Evolutionary conservation across 139 green algal species (phyloP), one percentile per base, ranked within the genome.

Genomic region (Chloropicon primus): DNA sequence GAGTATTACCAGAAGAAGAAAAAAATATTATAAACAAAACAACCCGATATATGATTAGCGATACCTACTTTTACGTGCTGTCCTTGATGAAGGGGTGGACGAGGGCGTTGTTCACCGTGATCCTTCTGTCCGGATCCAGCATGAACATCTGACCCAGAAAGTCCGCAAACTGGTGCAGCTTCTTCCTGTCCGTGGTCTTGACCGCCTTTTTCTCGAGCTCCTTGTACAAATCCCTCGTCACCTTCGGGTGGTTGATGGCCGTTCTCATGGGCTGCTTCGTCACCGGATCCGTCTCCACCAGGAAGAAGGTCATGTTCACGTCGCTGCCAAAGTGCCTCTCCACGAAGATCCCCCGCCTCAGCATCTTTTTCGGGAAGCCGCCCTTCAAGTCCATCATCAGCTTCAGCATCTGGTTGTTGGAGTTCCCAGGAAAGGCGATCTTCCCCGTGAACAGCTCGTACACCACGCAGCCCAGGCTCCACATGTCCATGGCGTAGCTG

Each of bases 371-470:
- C 24, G 94, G 90, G 83, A 98, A 96, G 22, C 90, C 81, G 0
- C 95, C 94, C 85, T 98, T 98, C 24, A 96, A 80, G 27, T 98
- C 93, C 89, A 98, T 97, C 80, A 97, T 92, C 1, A 93, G 86
- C 79, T 91, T 92, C 1, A 99, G 85, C 95, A 99, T 98, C 79
- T 98, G 93, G 85, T 99, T 99, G 89, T 99, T 99, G 80, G 82
- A 91, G 41, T 83, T 83, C 17, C 95, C 95, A 0, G 91, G 93
- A 79, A 99, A 99, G 72, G 96, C 82, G 84, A 98, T 98, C 74
- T 91, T 88, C 27, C 94, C 93, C 0, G 93, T 98, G 85, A 95
- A 97, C 1, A 99, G 88, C 89, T 99, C 95, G 87, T 96, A 98
- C 27, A 98, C 80, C 25, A 95, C 92, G 75, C 90, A 97, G 22